Percentiles rank a stretch among this genome's conserved stretches.
Evolutionary conservation across 2,329 filamentous ascomycete species (phyloP).

Genomic region (Penicillium sp.): DNA sequence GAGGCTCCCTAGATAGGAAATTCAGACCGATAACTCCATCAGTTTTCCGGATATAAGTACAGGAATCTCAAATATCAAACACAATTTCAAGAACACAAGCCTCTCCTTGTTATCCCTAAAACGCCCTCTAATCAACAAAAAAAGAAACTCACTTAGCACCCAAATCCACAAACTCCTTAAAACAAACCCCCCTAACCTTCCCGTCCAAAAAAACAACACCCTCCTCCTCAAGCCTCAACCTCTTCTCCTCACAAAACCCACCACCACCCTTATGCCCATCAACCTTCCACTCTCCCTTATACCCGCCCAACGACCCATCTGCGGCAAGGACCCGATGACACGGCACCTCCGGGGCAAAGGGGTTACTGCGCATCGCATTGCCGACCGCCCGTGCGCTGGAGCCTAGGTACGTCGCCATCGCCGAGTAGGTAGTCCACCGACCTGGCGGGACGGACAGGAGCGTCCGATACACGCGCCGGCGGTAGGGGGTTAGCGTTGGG

Average conservation of each 20-base stretch:
- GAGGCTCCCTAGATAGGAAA: not conserved
- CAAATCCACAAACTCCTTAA: slow-evolving; percentile 31
- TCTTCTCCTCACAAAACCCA: slow-evolving; percentile 40
- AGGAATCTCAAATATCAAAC: not conserved
- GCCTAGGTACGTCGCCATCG: slow-evolving; percentile 64
- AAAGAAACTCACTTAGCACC: slow-evolving; percentile 13
- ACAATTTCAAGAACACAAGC: not conserved
- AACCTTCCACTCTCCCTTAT: slow-evolving; percentile 51
- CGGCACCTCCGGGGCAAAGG: slow-evolving; percentile 77
- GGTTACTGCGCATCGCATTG: slow-evolving; percentile 72
- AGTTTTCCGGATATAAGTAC: not conserved
- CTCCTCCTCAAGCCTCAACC: slow-evolving; percentile 32
- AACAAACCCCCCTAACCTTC: slow-evolving; percentile 32
- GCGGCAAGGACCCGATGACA: slow-evolving; percentile 79
- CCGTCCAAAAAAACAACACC: slow-evolving; percentile 36
- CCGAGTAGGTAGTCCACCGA: slow-evolving; percentile 72
- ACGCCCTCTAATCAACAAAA: not conserved
- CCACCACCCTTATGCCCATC: slow-evolving; percentile 37
- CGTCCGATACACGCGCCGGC: slow-evolving; percentile 61
- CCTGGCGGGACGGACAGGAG: slow-evolving; percentile 76
- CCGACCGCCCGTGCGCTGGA: slow-evolving; percentile 76
- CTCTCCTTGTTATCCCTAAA: not conserved
- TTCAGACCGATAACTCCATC: not conserved
- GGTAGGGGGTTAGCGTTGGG: slow-evolving; percentile 50
- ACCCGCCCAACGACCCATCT: slow-evolving; percentile 58